Evolutionary conservation across 371 early-diverging fungal species (phyloP).

Genomic region (Apophysomyces ossiformis): DNA sequence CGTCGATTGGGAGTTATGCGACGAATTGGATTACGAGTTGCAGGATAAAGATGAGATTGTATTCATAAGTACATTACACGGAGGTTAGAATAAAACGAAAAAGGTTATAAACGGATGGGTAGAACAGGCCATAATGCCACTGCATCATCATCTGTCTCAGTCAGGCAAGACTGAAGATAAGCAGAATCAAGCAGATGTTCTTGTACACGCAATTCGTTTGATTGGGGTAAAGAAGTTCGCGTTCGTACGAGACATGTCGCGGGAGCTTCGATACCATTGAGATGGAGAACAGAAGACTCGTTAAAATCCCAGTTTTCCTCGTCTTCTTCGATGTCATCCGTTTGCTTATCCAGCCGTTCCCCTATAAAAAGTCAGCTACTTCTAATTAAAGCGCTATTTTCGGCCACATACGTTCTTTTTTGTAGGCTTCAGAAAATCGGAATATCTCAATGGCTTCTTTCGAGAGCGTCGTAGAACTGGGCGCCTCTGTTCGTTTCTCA

Average conservation of each 20-base stretch:
- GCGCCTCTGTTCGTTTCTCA: background rate
- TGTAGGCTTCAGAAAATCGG: slow-evolving; percentile 44
- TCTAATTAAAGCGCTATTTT: no score
- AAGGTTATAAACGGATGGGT: slow-evolving; percentile 34
- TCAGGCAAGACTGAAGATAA: slow-evolving; percentile 25
- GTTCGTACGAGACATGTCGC: slow-evolving; percentile 30
- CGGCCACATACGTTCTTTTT: slow-evolving; percentile 28
- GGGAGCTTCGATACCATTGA: slow-evolving; percentile 37
- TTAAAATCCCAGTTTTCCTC: slow-evolving; percentile 33
- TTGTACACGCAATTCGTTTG: slow-evolving; percentile 19
- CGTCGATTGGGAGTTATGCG: slow-evolving; percentile 96
- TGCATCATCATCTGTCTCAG: slow-evolving; percentile 1
- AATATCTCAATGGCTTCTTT: slow-evolving; percentile 48
- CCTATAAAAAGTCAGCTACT: background rate
- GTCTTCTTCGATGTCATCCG: slow-evolving; percentile 16
- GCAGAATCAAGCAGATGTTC: slow-evolving; percentile 38
- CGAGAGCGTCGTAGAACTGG: slow-evolving; percentile 15
- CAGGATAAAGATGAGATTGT: slow-evolving; percentile 81
- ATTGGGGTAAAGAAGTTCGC: slow-evolving; percentile 1
- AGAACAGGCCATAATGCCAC: slow-evolving; percentile 43
- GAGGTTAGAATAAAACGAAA: slow-evolving; percentile 15
- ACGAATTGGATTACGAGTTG: slow-evolving; percentile 82
- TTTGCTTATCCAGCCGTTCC: slow-evolving; percentile 17
- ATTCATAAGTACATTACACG: slow-evolving; percentile 97
- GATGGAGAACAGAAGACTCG: slow-evolving; percentile 28